phyloP scores from a whole-genome alignment of 1,284 basidiomycete species.

The Schizophyllum commune region DNA sequence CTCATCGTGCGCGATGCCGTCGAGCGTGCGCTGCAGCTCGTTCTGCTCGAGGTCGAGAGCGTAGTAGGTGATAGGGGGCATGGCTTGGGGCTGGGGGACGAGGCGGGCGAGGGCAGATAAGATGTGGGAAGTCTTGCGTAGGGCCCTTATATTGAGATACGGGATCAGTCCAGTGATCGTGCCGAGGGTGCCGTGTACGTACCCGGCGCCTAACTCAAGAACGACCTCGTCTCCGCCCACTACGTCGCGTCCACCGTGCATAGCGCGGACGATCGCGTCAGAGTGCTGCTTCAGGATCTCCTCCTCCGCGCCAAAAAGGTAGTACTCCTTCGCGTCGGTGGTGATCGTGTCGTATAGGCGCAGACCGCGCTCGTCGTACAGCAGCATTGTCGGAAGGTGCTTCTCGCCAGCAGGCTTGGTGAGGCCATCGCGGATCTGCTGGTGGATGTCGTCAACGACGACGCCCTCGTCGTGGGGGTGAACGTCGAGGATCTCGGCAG shows the following conservation, averaged over 20 bases:
- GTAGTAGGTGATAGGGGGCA: conserved; percentile 75
- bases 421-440: conserved; percentile 50
- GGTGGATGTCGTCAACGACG: conserved; percentile 30
- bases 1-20: conserved; percentile 54
- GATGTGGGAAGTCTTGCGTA: conserved; percentile 88
- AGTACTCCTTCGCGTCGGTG: conserved; percentile 79
- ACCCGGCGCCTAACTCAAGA: conserved; percentile 87
- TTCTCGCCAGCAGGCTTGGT: conserved; percentile 45
- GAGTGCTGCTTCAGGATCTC: conserved; percentile 56
- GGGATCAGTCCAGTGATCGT: conserved; percentile 1
- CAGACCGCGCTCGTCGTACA: conserved; percentile 84
- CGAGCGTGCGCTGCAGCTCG: conserved; percentile 80
- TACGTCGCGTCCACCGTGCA: conserved; percentile 41
- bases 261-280: conserved; percentile 61
- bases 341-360: conserved; percentile 82
- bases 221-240: conserved; percentile 49
- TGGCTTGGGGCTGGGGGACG: conserved; percentile 25
- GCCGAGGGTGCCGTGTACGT: conserved; percentile 23
- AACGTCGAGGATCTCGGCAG: conserved; percentile 47
- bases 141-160: conserved; percentile 42
- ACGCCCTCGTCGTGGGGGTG: conserved; percentile 29
- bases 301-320: conserved; percentile 77
- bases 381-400: conserved; percentile 75
- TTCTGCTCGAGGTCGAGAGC: conserved; percentile 88
- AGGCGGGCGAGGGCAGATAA: conserved; percentile 65